Percentiles rank a stretch among this genome's conserved stretches.
These are phyloP conservation scores for Trichoderma aggressivum DNA, from an alignment of 2,329 filamentous ascomycete genomes.

Conservation along the genomic window DNA sequence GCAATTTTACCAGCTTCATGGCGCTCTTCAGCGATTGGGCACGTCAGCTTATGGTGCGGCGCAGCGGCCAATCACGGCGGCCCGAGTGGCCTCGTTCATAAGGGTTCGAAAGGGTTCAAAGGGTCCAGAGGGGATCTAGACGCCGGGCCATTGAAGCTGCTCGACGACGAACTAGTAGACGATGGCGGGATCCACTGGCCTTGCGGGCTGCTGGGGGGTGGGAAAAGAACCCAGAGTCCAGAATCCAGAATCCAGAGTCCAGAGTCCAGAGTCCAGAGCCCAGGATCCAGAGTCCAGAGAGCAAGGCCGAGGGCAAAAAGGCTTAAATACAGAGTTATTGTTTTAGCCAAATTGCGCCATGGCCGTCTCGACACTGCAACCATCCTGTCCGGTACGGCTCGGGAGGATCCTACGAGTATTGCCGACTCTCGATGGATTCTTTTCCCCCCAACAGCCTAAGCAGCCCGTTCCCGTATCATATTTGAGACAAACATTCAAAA, in stretches of 20 bases:
- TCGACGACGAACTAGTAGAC: not conserved
- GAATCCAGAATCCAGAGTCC: not conserved
- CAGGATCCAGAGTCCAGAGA: not conserved
- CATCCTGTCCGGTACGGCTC: not conserved
- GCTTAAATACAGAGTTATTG: slow-evolving; percentile 14
- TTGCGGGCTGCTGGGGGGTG: not conserved
- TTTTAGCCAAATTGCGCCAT: not conserved
- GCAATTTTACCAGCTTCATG: not conserved
- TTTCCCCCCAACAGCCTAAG: not conserved
- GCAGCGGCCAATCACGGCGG: not conserved
- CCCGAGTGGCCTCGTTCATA: not conserved
- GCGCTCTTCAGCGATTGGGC: slow-evolving; percentile 2
- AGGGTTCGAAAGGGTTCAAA: too few species aligned
- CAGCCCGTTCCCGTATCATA: not conserved
- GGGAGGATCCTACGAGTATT: not conserved
- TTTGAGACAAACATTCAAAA: not conserved
- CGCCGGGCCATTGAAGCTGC: not conserved
- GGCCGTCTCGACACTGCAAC: not conserved
- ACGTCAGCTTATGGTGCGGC: slow-evolving; percentile 4
- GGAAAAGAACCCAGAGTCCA: not conserved
- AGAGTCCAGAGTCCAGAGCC: too few species aligned
- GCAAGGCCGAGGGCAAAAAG: not conserved
- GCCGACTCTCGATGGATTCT: not conserved
- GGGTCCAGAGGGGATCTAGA: too few species aligned
- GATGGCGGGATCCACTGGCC: not conserved